Evolutionary conservation across 805 yeast species (phyloP), one percentile per base, ranked within the genome.

Genomic region (Saturnispora ahearnii): DNA sequence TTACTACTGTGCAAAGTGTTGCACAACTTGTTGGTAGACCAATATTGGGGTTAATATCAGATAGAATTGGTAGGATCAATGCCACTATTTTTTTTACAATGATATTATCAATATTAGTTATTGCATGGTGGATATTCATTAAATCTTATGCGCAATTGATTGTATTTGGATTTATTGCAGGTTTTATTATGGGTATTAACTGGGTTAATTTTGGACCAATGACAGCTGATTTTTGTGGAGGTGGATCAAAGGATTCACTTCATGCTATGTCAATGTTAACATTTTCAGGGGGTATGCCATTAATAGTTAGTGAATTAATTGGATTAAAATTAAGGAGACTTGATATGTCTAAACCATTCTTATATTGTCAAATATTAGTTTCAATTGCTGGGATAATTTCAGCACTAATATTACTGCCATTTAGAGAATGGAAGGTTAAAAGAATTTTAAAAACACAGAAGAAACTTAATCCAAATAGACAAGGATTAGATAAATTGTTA

Each of bases 321-420:
- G 70, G 63, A 4, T 58, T 67, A 29, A 54, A 57, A 28, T 45
- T 67, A 33, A 51, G 47, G 55, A 53, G 58, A 52, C 65, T 59
- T n/a, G 49, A 57, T n/a, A 45, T 57, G 10, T 36, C 34, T 3
- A 54, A 53, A 44, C 86, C 87, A 2, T 84, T 73, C 55, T 62
- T 77, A 21, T 73, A 81, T 57, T 72, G 85, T 18, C 88, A 83
- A 58, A 71, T 81, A 1, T 79, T 81, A 57, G 78, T 79, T 12
- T 85, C 84, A 4, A 50, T 63, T 32, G 57, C 71, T 18, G 65
- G 77, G 46, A 73, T 75, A 47, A 60, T 73, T 9, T 65, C 66
- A 22, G 74, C 76, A 0, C 52, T 73, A 5, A 4, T 74, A 2
- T 53, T 81, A 36, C 53, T 80, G 2, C 66, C 78, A 1, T 67